A percentile compares a stretch with the other conserved stretches of the same genome.
These are phyloP conservation scores for Sphaerobolus stellatus DNA, from an alignment of 1,284 basidiomycete species.

Conservation along the genomic window DNA sequence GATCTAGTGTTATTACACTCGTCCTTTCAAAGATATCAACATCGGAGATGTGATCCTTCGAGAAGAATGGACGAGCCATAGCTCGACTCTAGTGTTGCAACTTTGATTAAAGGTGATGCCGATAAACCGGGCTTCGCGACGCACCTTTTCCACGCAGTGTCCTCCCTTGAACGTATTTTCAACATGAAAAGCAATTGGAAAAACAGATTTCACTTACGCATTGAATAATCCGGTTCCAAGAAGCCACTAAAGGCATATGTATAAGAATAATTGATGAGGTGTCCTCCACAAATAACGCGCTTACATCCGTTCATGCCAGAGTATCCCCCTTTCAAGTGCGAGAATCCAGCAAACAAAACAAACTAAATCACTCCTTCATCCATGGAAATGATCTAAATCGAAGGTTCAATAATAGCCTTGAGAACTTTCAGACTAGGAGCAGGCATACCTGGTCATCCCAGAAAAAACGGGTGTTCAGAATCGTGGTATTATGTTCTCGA, in stretches of 20 bases:
- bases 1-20: conserved; percentile 45
- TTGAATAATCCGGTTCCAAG: conserved; percentile 74
- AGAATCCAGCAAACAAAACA: conserved; percentile 65
- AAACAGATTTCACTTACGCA: conserved; percentile 37
- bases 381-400: conserved; percentile 63
- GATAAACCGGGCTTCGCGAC: neutral
- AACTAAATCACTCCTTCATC: conserved; percentile 68
- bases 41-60: conserved; percentile 65
- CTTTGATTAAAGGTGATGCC: neutral
- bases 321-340: conserved; percentile 58
- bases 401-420: conserved; percentile 1
- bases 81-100: conserved; percentile 63
- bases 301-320: conserved; percentile 63
- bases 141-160: conserved; percentile 42
- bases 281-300: conserved; percentile 19
- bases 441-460: conserved; percentile 64
- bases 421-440: neutral
- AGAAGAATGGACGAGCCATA: conserved; percentile 70
- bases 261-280: neutral
- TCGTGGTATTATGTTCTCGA: conserved; percentile 65
- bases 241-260: conserved; percentile 55
- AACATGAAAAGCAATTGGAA: neutral
- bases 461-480: conserved; percentile 62
- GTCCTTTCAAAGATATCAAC: conserved; percentile 66
- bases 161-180: conserved; percentile 1